Evolutionary conservation across 768 basidiomycete genomes (phyloP), one percentile per base, ranked within the genome.

Genomic region (Suillus brevipes): DNA sequence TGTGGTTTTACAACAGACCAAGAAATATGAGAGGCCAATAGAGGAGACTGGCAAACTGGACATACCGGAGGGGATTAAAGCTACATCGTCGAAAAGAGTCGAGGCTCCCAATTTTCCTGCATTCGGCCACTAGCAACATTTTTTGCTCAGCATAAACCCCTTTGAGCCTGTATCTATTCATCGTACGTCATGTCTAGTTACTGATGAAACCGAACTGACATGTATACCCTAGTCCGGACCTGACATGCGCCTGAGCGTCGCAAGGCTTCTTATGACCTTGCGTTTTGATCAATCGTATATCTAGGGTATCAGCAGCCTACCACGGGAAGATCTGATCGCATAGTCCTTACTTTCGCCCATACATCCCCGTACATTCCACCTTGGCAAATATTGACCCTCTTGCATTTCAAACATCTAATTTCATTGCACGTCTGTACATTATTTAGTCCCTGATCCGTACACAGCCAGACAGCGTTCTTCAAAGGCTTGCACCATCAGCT

Each of bases 401-500:
- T 59, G 38, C 25, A 59, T 42, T 59, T 57, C 38, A 20, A 40
- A 58, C 23, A 38, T 58, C 23, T 40, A 23, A 23, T 57, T 23
- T 57, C 20, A 37, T 57, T 37, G 25, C 58, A 63, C 14, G 37
- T 37, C 31, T 49, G 37, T n/a, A 63, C 18, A 64, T 72, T 62
- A 76, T 64, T 64, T 47, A 6, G 67, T 67, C 34, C 80, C 77
- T 23, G 73, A 74, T 6, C 92, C 91, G 70, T 95, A 95, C 6
- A 97, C 80, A 60, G 83, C 79, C 63, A 82, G 53, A 75, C 94
- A 97, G 34, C 95, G 85, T 67, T 89, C 83, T 78, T 98, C 95
- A 70, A 99, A 99, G 1, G 96, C 95, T 61, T 89, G 80, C 28
- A 98, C 89, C 94, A 97, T 98, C 77, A 90, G 83, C 69, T 86